Base-by-base conservation (phyloP, 345 rosid species). In the Populus ilicifolia region DNA sequence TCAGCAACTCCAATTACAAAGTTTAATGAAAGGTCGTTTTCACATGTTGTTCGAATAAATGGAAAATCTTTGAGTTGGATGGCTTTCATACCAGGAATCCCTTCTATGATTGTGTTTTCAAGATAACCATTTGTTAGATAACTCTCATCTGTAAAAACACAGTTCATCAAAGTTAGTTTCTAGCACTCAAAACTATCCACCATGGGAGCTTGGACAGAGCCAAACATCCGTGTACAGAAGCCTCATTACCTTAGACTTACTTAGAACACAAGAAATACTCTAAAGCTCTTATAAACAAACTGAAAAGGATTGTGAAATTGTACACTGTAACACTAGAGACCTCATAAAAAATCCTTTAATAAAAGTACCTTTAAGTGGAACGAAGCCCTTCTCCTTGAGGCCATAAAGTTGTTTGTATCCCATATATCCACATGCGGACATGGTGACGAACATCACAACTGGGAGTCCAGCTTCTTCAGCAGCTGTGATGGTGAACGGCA, bases 401-500 rank as follows among this genome's bases (percentile, higher is more conserved):
- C 16, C 11, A 2, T n/a, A 13, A 4, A 68, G 46, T 5, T 68
- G 71, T 8, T 68, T 39, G 43, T 5, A 48, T 48, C 41, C 61
- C 43, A 50, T 20, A 23, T 29, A 71, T 38, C 74, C 74, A 29
- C 64, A 48, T 14, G 74, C 74, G 23, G 74, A 48, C 38, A 71
- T 17, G 1, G 74, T 18, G 36, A 50, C 18, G 20, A 72, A 86
- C 78, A 29, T 83, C 86, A 33, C 83, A 80, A 2, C 81, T 0
- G 84, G 86, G 72, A 88, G 65, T 2, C 88, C 78, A 29, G 82
- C 33, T 33, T 48, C 54, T 48, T 80, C 89, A 1, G 89, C 89
- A 0, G 83, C 86, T 17, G 82, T 85, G n/a, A 83, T 48, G 18
- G 88, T 81, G 78, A 86, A 88, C 62, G 75, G 77, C 91, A 85